Evolutionary conservation across 176 grass and related monocot genomes (phyloP).

Genomic region (Bolboschoenus planiculmis): DNA sequence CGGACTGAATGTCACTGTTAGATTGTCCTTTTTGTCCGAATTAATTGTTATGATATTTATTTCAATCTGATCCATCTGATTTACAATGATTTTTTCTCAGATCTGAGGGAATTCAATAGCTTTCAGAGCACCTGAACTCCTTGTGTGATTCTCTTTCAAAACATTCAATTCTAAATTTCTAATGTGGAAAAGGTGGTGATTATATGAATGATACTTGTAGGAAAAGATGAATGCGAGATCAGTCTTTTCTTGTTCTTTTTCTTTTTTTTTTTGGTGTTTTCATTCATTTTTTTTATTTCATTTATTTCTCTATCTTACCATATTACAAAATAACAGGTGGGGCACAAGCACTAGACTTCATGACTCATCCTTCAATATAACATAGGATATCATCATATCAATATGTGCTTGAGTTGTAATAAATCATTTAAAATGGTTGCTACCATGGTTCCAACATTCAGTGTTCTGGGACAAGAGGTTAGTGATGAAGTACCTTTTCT

Average conservation of each 20-base stretch:
- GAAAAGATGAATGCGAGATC: too few relatives aligned
- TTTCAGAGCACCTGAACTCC: too few relatives aligned
- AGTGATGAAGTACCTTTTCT: background rate
- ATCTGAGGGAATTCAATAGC: too few relatives aligned
- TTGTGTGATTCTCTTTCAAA: too few relatives aligned
- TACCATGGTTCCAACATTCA: background rate
- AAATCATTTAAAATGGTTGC: slow-evolving; percentile 7
- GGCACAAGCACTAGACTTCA: background rate
- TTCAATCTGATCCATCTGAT: background rate
- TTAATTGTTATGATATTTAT: background rate
- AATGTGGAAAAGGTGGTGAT: too few relatives aligned
- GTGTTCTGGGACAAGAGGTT: background rate
- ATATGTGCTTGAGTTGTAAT: background rate
- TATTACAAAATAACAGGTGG: background rate
- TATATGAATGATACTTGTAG: too few relatives aligned
- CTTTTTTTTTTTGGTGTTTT: background rate
- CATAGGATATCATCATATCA: background rate
- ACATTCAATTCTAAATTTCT: too few relatives aligned
- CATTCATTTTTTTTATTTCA: background rate
- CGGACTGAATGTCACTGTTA: too few relatives aligned
- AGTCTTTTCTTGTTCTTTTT: too few relatives aligned
- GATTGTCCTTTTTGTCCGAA: background rate
- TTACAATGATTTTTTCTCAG: too few relatives aligned
- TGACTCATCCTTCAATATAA: background rate
- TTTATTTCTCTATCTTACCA: background rate